Conservation (phyloP, 2,329 filamentous ascomycete genomes). For the Monascus ruber region DNA sequence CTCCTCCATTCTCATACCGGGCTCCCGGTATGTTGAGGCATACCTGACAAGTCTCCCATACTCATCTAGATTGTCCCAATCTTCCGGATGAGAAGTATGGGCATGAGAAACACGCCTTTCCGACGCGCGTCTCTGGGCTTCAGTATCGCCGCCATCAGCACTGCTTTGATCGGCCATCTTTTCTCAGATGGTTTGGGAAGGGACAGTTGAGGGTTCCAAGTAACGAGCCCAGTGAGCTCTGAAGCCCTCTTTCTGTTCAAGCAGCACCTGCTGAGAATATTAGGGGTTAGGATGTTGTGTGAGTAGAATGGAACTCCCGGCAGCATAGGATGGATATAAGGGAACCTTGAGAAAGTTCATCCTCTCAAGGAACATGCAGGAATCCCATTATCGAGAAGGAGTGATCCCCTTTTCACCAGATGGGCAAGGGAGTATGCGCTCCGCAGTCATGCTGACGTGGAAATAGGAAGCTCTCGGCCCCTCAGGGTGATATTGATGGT, state of each 20-base stretch:
- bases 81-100: constrained; percentile 22
- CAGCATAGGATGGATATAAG: not conserved
- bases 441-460: constrained; percentile 24
- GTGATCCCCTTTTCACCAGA: not conserved
- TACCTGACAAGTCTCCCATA: constrained; percentile 57
- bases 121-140: not conserved
- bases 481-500: too few species aligned
- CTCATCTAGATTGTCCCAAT: constrained; percentile 40
- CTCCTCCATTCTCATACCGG: constrained; percentile 29
- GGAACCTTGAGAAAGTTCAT: not conserved
- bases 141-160: constrained; percentile 6
- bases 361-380: too few species aligned
- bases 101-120: constrained; percentile 22
- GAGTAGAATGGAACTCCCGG: too few species aligned
- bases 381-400: too few species aligned
- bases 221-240: constrained; percentile 2
- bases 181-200: constrained; percentile 2
- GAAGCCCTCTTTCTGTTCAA: not conserved
- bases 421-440: not conserved
- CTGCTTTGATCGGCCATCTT: constrained; percentile 13
- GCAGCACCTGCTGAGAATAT: not conserved
- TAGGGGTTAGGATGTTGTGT: too few species aligned
- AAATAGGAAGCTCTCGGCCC: constrained; percentile 1
- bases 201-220: constrained; percentile 1
- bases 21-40: constrained; percentile 55